Percentiles rank a stretch among this genome's conserved stretches.
These are phyloP conservation scores for Prunus salicina DNA, from an alignment of 306 rosid species.

Conservation along the genomic window DNA sequence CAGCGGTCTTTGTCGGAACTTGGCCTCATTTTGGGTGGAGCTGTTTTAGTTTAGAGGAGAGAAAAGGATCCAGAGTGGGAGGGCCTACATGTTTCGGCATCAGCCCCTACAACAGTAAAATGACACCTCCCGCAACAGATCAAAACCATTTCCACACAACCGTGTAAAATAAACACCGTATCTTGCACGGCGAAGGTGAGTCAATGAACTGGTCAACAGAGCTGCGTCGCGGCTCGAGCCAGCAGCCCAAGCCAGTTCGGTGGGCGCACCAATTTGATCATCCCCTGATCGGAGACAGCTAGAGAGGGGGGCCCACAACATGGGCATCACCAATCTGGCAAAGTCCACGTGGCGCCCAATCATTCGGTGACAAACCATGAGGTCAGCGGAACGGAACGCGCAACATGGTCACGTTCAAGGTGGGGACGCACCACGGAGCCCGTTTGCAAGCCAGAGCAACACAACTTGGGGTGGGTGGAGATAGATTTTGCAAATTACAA, in stretches of 20 bases:
- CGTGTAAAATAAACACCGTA: neutral
- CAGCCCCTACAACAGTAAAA: too few species aligned
- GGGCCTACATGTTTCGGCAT: neutral
- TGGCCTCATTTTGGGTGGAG: neutral
- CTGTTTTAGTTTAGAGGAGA: neutral
- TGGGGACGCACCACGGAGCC: slow-evolving; percentile 27
- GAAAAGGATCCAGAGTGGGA: neutral
- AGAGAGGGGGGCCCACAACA: slow-evolving; percentile 56
- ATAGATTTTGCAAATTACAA: neutral
- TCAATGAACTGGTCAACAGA: neutral
- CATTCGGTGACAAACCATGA: slow-evolving; percentile 6
- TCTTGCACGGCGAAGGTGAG: neutral
- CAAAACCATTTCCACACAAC: neutral
- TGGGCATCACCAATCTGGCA: slow-evolving; percentile 39
- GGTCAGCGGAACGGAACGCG: slow-evolving; percentile 27
- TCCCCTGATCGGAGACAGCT: slow-evolving; percentile 32
- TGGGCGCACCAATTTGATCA: neutral
- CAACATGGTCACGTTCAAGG: slow-evolving; percentile 23
- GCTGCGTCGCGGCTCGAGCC: slow-evolving; percentile 3
- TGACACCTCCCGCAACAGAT: neutral
- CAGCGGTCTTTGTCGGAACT: neutral
- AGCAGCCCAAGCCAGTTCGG: neutral
- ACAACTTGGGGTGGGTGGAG: neutral
- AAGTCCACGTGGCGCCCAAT: slow-evolving; percentile 20
- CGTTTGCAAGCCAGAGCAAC: neutral